A percentile compares a stretch with the other conserved stretches of the same genome.
Evolutionary conservation across 1,284 basidiomycete species (phyloP).

Genomic region (Pholiota adiposa): DNA sequence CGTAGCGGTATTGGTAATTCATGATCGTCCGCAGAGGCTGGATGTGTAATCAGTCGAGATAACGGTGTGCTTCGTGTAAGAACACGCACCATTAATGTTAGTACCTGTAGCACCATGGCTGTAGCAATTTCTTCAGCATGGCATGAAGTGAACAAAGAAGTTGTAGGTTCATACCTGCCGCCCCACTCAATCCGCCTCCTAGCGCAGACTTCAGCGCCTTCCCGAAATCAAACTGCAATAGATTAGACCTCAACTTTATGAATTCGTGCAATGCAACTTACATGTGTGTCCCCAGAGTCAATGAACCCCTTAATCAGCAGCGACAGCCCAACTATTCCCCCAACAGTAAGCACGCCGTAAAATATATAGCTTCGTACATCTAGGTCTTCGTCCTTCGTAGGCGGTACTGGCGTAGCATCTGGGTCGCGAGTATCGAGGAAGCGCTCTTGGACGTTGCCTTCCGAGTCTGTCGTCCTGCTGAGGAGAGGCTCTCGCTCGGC

Average conservation of each 20-base stretch:
- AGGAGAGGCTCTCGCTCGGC: slow-evolving; percentile 17
- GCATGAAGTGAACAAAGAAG: too few species aligned
- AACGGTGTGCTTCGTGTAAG: background rate
- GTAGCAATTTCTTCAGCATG: background rate
- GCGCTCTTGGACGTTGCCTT: slow-evolving; percentile 7
- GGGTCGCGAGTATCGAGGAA: slow-evolving; percentile 3
- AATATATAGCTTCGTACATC: slow-evolving; percentile 23
- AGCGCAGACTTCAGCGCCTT: slow-evolving; percentile 78
- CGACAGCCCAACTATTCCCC: slow-evolving; percentile 43
- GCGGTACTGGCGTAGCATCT: background rate
- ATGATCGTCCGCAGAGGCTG: slow-evolving; percentile 84
- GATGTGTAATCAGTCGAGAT: background rate
- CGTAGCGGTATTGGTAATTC: slow-evolving; percentile 91
- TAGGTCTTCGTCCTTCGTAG: slow-evolving; percentile 20
- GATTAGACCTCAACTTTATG: background rate
- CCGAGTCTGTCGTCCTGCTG: background rate
- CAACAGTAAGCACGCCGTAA: slow-evolving; percentile 37
- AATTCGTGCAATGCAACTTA: slow-evolving; percentile 35
- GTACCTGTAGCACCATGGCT: slow-evolving; percentile 90
- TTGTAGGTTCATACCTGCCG: slow-evolving; percentile 56
- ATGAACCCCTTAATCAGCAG: slow-evolving; percentile 73
- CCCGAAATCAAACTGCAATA: slow-evolving; percentile 71
- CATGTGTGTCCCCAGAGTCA: slow-evolving; percentile 68
- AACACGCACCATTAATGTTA: slow-evolving; percentile 72
- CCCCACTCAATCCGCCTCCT: slow-evolving; percentile 86